Percentiles rank a stretch among this genome's conserved stretches.
phyloP scores from a whole-genome alignment of 345 rosid genomes.

The Gossypium bickii region DNA sequence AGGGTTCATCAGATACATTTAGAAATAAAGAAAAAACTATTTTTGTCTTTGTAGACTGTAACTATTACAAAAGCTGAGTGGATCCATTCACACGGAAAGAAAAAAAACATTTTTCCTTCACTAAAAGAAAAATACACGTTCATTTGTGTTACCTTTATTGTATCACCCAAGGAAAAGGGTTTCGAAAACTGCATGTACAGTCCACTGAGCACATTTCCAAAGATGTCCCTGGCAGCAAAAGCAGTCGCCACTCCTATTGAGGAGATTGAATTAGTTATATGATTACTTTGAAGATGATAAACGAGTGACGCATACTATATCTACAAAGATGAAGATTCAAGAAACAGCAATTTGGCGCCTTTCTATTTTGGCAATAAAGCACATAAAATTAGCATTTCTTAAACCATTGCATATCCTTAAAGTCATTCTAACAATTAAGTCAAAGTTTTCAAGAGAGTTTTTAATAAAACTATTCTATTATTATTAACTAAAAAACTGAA shows the following conservation, averaged over 20 bases:
- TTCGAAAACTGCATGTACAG: conserved; percentile 76
- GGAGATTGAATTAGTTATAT: conserved; percentile 5
- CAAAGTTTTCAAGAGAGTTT: no score
- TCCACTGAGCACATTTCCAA: conserved; percentile 93
- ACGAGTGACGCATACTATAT: background rate
- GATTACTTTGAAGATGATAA: background rate
- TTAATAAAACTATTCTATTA: no score
- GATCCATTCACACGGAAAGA: background rate
- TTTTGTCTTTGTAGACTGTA: background rate
- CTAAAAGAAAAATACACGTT: background rate
- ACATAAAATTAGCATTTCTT: background rate
- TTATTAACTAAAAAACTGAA: no score
- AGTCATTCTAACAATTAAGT: background rate
- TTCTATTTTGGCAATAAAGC: background rate
- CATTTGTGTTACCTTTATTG: conserved; percentile 58
- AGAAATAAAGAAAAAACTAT: background rate
- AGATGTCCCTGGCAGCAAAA: conserved; percentile 86
- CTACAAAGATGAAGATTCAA: background rate
- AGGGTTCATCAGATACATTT: background rate
- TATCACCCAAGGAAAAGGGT: conserved; percentile 94
- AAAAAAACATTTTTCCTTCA: background rate
- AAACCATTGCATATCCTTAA: background rate
- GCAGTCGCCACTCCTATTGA: conserved; percentile 92
- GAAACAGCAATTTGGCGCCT: background rate
- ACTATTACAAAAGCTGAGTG: background rate